These are phyloP conservation scores for Arctium lappa DNA, from an alignment of 129 eudicot genomes.

Conservation along the genomic window DNA sequence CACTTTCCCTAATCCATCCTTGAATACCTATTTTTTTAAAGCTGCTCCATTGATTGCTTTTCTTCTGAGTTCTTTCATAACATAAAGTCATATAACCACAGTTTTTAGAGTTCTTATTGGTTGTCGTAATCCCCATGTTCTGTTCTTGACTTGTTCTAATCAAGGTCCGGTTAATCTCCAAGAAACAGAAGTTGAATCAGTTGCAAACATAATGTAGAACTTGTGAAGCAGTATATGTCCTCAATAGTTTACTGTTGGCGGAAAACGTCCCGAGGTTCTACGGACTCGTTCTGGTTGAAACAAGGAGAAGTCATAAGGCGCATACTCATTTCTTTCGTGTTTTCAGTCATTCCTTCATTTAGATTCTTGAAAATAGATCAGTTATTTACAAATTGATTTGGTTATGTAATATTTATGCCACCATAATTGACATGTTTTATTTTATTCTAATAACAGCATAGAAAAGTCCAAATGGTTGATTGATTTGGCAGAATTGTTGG, in stretches of 20 bases:
- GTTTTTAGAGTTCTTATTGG: neutral
- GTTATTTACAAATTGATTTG: neutral
- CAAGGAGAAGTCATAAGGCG: neutral
- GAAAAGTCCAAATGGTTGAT: neutral
- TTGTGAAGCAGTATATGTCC: neutral
- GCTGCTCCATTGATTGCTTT: neutral
- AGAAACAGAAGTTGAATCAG: neutral
- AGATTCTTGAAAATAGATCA: neutral
- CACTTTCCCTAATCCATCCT: neutral
- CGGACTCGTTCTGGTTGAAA: neutral
- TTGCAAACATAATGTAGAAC: neutral
- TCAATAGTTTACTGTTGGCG: neutral
- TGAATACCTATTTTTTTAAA: neutral
- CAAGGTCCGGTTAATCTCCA: neutral
- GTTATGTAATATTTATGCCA: neutral
- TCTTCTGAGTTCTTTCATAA: neutral
- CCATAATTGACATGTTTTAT: neutral
- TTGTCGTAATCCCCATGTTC: neutral
- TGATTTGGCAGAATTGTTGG: neutral
- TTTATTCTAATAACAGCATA: neutral
- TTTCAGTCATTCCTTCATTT: neutral
- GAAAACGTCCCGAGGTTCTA: neutral
- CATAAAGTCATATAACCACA: neutral
- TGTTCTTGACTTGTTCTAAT: neutral
- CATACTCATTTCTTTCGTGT: neutral